Percentiles rank a stretch among this genome's conserved stretches.
phyloP scores from a whole-genome alignment of 2,329 filamentous ascomycete genomes.

The Pestalotiopsis sp. region DNA sequence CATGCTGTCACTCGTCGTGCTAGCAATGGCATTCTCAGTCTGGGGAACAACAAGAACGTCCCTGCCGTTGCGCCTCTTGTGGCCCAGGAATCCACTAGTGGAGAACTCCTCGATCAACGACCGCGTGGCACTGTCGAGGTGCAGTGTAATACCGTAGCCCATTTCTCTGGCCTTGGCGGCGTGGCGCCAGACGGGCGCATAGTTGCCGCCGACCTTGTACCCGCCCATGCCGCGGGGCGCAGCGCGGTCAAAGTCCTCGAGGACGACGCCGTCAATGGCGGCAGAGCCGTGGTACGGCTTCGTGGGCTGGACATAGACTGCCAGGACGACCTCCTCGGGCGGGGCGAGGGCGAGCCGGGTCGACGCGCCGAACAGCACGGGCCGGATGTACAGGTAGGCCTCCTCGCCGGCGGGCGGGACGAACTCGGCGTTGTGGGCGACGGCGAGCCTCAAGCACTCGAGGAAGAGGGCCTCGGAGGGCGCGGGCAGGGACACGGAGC shows the following conservation, averaged over 20 bases:
- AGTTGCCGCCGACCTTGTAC: slow-evolving; percentile 12
- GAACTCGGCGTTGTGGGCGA: slow-evolving; percentile 6
- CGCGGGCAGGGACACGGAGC: slow-evolving; percentile 2
- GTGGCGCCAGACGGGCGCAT: slow-evolving; percentile 8
- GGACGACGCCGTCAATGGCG: slow-evolving; percentile 4
- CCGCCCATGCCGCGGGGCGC: slow-evolving; percentile 11
- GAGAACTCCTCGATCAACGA: slow-evolving; percentile 13
- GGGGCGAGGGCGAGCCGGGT: slow-evolving; percentile 1
- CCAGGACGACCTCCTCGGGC: slow-evolving; percentile 6
- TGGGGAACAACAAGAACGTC: slow-evolving; percentile 12
- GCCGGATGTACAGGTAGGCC: slow-evolving; percentile 10
- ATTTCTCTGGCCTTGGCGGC: neutral
- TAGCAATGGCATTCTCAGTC: slow-evolving; percentile 13
- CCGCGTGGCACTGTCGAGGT: slow-evolving; percentile 7
- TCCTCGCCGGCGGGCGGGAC: slow-evolving; percentile 4
- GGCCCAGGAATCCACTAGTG: slow-evolving; percentile 14
- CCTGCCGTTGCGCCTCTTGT: neutral
- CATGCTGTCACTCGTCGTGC: slow-evolving; percentile 14
- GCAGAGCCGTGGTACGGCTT: slow-evolving; percentile 1
- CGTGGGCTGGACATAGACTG: slow-evolving; percentile 10
- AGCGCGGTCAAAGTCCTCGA: slow-evolving; percentile 13
- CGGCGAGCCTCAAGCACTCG: neutral
- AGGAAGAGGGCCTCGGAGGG: slow-evolving; percentile 7
- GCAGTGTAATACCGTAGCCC: slow-evolving; percentile 9
- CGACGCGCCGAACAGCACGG: slow-evolving; percentile 10